A percentile compares a stretch with the other conserved stretches of the same genome.
phyloP scores from a whole-genome alignment of 139 green algal genomes.

The Mesotaenium endlicherianum region DNA sequence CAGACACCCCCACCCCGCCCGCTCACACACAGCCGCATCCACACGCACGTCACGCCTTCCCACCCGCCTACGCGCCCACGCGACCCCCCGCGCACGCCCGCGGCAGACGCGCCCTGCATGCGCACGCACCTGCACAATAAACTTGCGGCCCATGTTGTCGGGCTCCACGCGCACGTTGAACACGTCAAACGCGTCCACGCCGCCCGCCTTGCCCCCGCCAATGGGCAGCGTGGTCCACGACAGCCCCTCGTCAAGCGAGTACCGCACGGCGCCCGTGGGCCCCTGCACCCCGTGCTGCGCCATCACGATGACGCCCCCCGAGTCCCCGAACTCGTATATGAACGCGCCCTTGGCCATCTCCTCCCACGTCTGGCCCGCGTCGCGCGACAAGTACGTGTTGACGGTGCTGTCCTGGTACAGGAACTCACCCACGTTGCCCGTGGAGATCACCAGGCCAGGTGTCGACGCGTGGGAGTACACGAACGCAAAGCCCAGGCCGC shows the following conservation, averaged over 20 bases:
- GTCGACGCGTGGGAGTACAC: slow-evolving; percentile 82
- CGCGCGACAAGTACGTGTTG: slow-evolving; percentile 66
- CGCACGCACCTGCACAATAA: slow-evolving; percentile 78
- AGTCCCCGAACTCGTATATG: slow-evolving; percentile 91
- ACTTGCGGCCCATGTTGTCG: slow-evolving; percentile 68
- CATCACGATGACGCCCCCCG: slow-evolving; percentile 85
- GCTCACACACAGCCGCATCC: too few species aligned
- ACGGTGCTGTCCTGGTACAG: slow-evolving; percentile 48
- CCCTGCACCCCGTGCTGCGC: slow-evolving; percentile 59
- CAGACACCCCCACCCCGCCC: too few species aligned
- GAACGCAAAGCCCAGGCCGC: slow-evolving; percentile 37
- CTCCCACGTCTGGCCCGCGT: slow-evolving; percentile 84
- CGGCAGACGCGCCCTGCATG: too few species aligned
- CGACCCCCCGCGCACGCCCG: too few species aligned
- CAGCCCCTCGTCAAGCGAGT: slow-evolving; percentile 78
- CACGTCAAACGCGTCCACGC: slow-evolving; percentile 69
- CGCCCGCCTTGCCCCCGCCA: slow-evolving; percentile 22
- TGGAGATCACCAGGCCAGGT: slow-evolving; percentile 84
- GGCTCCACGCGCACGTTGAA: slow-evolving; percentile 82
- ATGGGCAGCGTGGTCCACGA: slow-evolving; percentile 77
- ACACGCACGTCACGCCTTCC: too few species aligned
- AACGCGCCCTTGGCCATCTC: slow-evolving; percentile 75
- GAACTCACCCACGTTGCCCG: slow-evolving; percentile 75
- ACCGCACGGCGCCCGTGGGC: slow-evolving; percentile 58
- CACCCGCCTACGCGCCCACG: too few species aligned